phyloP scores from a whole-genome alignment of 352 stramenopile species.

The Aphanomyces invadans region DNA sequence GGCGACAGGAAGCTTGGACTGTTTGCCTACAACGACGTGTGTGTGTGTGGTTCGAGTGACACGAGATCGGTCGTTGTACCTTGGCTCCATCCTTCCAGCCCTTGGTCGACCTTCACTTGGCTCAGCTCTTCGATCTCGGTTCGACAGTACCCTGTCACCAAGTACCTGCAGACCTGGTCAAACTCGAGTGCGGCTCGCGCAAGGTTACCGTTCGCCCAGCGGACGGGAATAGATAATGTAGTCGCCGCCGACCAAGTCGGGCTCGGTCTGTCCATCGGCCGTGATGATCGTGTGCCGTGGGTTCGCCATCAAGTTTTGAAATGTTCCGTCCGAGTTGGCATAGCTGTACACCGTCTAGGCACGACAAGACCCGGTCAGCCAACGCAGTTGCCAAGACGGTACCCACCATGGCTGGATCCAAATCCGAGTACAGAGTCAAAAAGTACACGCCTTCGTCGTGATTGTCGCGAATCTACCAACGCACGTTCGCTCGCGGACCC shows the following conservation, averaged over 20 bases:
- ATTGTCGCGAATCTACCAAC: not conserved
- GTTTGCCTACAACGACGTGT: not conserved
- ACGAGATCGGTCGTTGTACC: not conserved
- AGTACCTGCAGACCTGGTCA: not conserved
- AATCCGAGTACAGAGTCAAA: slow-evolving; percentile 11
- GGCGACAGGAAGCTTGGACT: slow-evolving; percentile 5
- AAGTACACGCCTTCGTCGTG: slow-evolving; percentile 17
- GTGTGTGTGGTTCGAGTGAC: not conserved
- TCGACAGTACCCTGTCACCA: not conserved
- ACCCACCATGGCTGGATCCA: slow-evolving; percentile 3
- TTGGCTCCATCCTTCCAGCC: slow-evolving; percentile 10
- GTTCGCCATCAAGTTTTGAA: not conserved
- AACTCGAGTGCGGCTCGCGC: not conserved
- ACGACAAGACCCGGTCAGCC: not conserved
- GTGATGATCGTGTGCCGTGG: slow-evolving; percentile 6
- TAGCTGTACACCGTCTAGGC: slow-evolving; percentile 7
- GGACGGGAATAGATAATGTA: not conserved
- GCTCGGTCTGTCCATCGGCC: not conserved
- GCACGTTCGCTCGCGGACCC: not conserved
- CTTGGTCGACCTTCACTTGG: not conserved
- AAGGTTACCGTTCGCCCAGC: not conserved
- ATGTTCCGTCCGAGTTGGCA: slow-evolving; percentile 7
- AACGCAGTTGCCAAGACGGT: too few relatives aligned
- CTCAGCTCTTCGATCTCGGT: slow-evolving; percentile 14
- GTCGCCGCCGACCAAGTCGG: not conserved